A percentile compares a stretch with the other conserved stretches of the same genome.
Evolutionary conservation across 768 basidiomycete genomes (phyloP).

Genomic region (Boletus rubropictus): DNA sequence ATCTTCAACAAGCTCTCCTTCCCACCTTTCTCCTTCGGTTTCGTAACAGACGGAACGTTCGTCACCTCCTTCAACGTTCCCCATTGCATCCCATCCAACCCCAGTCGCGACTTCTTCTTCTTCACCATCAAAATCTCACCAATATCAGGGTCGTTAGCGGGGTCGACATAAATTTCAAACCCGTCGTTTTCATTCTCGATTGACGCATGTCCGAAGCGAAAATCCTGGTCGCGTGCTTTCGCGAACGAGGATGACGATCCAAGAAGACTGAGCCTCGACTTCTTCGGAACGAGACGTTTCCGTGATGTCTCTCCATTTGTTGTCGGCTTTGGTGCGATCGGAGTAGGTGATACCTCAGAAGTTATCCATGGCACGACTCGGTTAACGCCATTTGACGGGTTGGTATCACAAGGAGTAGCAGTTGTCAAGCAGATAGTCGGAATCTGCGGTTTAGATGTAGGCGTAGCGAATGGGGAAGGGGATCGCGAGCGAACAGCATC

Average conservation of each 20-base stretch:
- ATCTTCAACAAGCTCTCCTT: conserved; percentile 31
- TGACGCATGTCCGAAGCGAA: conserved; percentile 39
- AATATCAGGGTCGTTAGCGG: conserved; percentile 55
- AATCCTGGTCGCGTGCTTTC: conserved; percentile 38
- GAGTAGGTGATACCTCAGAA: conserved; percentile 11
- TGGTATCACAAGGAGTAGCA: conserved; percentile 56
- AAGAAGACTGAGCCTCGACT: conserved; percentile 57
- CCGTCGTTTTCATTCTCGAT: conserved; percentile 36
- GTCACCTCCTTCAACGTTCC: conserved; percentile 59
- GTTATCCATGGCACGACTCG: conserved; percentile 20
- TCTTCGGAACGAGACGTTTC: conserved; percentile 64
- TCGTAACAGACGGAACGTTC: conserved; percentile 38
- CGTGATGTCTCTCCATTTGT: conserved; percentile 23
- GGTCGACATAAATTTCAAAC: conserved; percentile 71
- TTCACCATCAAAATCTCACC: conserved; percentile 69
- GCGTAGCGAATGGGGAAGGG: conserved; percentile 26
- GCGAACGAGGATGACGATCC: conserved; percentile 22
- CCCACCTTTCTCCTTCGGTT: conserved; percentile 33
- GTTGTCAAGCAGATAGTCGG: conserved; percentile 69
- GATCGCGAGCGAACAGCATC: conserved; percentile 23
- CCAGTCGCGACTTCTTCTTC: conserved; percentile 66
- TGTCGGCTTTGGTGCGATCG: conserved; percentile 27
- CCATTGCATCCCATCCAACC: conserved; percentile 50
- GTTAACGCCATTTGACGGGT: conserved; percentile 30
- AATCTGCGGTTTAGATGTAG: conserved; percentile 28